phyloP scores from a whole-genome alignment of 495 filamentous ascomycete genomes.

The Lepidopterella palustris region DNA sequence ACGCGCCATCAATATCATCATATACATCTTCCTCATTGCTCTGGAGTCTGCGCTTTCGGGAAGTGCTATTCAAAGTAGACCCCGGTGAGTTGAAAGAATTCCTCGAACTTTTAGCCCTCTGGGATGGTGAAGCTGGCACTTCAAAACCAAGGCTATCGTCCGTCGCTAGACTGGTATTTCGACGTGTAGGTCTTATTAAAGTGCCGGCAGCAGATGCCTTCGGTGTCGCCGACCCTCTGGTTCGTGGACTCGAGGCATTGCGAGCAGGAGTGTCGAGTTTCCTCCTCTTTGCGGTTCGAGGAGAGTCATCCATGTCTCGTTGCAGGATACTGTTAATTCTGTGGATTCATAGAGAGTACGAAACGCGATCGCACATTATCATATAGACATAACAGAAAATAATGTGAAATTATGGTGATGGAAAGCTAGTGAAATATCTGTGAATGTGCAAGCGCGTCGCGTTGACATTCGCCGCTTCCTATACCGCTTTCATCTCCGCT shows the following conservation, averaged over 20 bases:
- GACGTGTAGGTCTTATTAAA: constrained; percentile 5
- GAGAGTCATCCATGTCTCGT: constrained; percentile 26
- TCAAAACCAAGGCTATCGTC: neutral
- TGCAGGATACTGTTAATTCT: too few species aligned
- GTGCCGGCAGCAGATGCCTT: neutral
- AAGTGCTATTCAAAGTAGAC: neutral
- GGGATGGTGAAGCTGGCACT: neutral
- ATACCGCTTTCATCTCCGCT: too few species aligned
- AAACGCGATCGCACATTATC: too few species aligned
- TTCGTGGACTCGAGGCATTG: constrained; percentile 10
- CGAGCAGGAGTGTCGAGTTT: constrained; percentile 27
- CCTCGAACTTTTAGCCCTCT: neutral
- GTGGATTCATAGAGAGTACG: too few species aligned
- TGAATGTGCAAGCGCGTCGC: too few species aligned
- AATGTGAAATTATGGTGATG: too few species aligned
- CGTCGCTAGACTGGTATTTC: constrained; percentile 3
- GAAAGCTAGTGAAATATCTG: too few species aligned
- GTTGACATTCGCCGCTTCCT: too few species aligned
- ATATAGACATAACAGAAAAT: too few species aligned
- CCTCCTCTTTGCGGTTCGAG: constrained; percentile 28
- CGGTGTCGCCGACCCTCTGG: neutral
- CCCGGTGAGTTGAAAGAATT: neutral
- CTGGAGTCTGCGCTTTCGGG: neutral
- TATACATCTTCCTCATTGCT: constrained; percentile 24
- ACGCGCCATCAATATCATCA: constrained; percentile 29